A percentile compares a stretch with the other conserved stretches of the same genome.
Conservation (phyloP, 176 grass and related monocot genomes). For the Bromus sterilis region DNA sequence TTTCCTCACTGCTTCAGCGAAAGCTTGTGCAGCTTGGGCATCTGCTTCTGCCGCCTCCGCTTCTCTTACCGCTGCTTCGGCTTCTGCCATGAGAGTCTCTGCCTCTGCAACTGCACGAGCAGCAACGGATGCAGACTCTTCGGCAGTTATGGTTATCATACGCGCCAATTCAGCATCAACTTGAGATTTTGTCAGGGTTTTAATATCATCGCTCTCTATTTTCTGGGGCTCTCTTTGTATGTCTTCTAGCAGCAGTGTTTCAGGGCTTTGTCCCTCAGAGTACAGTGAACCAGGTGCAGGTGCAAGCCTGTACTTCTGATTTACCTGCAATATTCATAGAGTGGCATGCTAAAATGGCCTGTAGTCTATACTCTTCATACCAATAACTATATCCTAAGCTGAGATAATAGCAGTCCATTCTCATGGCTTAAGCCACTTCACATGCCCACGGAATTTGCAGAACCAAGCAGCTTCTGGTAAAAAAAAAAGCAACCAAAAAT, state of each 20-base stretch:
- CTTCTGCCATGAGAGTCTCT: conserved; percentile 53
- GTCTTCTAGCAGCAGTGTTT: conserved; percentile 32
- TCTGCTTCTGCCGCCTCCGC: conserved; percentile 63
- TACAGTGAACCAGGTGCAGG: conserved; percentile 45
- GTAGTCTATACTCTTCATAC: not conserved
- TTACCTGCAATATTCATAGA: conserved; percentile 42
- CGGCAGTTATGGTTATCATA: conserved; percentile 43
- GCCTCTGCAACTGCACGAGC: conserved; percentile 73
- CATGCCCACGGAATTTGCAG: conserved; percentile 1
- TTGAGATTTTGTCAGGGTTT: conserved; percentile 31
- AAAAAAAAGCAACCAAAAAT: not conserved
- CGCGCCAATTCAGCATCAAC: conserved; percentile 42
- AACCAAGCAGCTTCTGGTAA: conserved; percentile 1
- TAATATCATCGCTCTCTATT: conserved; percentile 15
- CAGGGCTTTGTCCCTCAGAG: conserved; percentile 37
- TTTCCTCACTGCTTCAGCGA: conserved; percentile 55
- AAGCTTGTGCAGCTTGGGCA: conserved; percentile 67
- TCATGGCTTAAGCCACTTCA: conserved; percentile 5
- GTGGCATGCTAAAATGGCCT: not conserved
- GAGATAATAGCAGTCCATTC: conserved; percentile 2
- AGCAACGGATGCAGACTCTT: conserved; percentile 54
- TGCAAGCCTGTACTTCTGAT: conserved; percentile 67
- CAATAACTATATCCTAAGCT: conserved; percentile 11
- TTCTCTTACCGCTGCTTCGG: conserved; percentile 60
- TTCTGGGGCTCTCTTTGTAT: conserved; percentile 25